These are phyloP conservation scores for Fusarium buharicum DNA, from an alignment of 2,329 filamentous ascomycete genomes.

Conservation along the genomic window DNA sequence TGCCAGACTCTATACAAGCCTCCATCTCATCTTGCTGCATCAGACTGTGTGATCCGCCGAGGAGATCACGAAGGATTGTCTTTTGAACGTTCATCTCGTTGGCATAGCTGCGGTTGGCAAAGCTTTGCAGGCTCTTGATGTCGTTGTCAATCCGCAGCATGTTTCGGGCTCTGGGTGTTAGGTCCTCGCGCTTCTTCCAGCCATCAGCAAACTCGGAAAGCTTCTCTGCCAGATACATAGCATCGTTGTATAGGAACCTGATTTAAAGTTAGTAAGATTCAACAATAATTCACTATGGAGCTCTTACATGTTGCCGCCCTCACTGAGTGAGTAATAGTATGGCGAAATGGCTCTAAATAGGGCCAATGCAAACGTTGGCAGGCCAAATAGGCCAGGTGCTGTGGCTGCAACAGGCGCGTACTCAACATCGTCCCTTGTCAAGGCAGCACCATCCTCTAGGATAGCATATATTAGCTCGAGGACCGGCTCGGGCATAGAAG, in stretches of 20 bases:
- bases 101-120: slow-evolving; percentile 70
- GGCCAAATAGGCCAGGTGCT: slow-evolving; percentile 73
- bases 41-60: slow-evolving; percentile 69
- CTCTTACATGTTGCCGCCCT: slow-evolving; percentile 71
- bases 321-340: slow-evolving; percentile 73
- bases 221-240: slow-evolving; percentile 69
- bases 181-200: slow-evolving; percentile 66
- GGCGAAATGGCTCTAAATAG: slow-evolving; percentile 82
- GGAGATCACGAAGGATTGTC: slow-evolving; percentile 68
- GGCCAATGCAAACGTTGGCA: slow-evolving; percentile 79
- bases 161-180: slow-evolving; percentile 60
- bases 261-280: slow-evolving; percentile 9
- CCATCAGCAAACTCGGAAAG: slow-evolving; percentile 59
- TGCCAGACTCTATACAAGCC: slow-evolving; percentile 63
- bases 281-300: background rate
- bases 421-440: slow-evolving; percentile 65
- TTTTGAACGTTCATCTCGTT: slow-evolving; percentile 70
- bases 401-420: slow-evolving; percentile 72
- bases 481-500: slow-evolving; percentile 84
- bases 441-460: slow-evolving; percentile 68
- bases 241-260: slow-evolving; percentile 75
- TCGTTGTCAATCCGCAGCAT: slow-evolving; percentile 70
- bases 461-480: slow-evolving; percentile 71
- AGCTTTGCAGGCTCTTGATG: slow-evolving; percentile 66
- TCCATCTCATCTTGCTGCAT: slow-evolving; percentile 67